phyloP scores from a whole-genome alignment of 495 filamentous ascomycete genomes.

The Penicillium ucsense region DNA sequence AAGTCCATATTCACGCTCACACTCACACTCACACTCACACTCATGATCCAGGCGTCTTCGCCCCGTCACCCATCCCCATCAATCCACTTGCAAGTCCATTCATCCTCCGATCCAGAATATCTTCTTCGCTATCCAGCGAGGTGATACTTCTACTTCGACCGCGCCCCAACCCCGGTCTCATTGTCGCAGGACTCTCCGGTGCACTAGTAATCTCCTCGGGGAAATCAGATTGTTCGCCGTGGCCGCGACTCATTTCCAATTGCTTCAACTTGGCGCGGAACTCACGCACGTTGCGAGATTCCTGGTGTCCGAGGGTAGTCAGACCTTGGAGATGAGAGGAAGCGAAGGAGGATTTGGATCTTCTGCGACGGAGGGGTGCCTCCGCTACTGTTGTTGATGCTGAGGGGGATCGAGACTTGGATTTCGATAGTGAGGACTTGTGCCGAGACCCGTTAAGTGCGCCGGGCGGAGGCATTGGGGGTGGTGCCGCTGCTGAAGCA shows the following conservation, averaged over 20 bases:
- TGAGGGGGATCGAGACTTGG: no score
- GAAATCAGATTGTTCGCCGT: slow-evolving; percentile 5
- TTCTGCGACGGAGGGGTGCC: slow-evolving; percentile 4
- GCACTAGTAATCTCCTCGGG: slow-evolving; percentile 17
- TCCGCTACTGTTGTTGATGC: not conserved
- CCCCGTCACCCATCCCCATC: slow-evolving; percentile 52
- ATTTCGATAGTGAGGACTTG: no score
- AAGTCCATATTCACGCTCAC: not conserved
- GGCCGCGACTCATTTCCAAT: slow-evolving; percentile 6
- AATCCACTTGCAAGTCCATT: slow-evolving; percentile 68
- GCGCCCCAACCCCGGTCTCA: slow-evolving; percentile 4
- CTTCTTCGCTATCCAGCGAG: slow-evolving; percentile 72
- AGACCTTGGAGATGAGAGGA: slow-evolving; percentile 7
- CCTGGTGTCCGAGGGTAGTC: slow-evolving; percentile 2
- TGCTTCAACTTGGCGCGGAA: slow-evolving; percentile 15
- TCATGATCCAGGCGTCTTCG: slow-evolving; percentile 25
- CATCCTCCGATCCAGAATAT: slow-evolving; percentile 78
- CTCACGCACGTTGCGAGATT: slow-evolving; percentile 11
- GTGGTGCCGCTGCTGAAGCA: no score
- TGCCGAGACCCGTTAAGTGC: no score
- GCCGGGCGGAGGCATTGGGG: no score
- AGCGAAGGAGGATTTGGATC: slow-evolving; percentile 11
- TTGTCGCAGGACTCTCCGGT: slow-evolving; percentile 11
- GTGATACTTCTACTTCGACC: slow-evolving; percentile 48
- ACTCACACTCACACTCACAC: not conserved